Evolutionary conservation across 2,329 filamentous ascomycete genomes (phyloP).

Genomic region (Penicillium sp.): DNA sequence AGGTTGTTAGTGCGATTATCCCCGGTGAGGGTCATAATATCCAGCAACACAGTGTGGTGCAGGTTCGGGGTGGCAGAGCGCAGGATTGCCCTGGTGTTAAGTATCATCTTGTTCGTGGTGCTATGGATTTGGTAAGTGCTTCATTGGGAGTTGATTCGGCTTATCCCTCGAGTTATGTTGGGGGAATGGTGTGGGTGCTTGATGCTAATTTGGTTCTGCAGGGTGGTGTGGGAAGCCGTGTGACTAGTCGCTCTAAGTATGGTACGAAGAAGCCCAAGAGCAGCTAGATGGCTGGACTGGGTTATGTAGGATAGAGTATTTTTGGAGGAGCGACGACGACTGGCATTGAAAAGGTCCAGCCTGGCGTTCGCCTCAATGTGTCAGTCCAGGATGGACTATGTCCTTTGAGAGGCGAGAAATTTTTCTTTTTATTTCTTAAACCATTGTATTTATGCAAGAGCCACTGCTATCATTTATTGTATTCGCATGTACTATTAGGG

Average conservation of each 20-base stretch:
- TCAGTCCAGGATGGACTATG: not conserved
- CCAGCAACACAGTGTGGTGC: slow-evolving; percentile 96
- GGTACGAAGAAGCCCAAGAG: slow-evolving; percentile 98
- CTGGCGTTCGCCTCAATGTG: not conserved
- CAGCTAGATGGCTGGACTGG: slow-evolving; percentile 44
- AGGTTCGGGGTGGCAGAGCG: slow-evolving; percentile 87
- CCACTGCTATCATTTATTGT: slow-evolving; percentile 11
- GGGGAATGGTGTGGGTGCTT: not conserved
- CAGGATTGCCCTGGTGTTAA: slow-evolving; percentile 99
- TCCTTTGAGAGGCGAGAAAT: not conserved
- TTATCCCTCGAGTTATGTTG: not conserved
- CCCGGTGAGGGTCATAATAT: slow-evolving; percentile 98
- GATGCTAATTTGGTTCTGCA: slow-evolving; percentile 45
- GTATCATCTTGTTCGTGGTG: slow-evolving; percentile 89
- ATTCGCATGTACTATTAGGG: slow-evolving; percentile 22
- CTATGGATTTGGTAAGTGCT: slow-evolving; percentile 81
- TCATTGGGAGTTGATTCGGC: not conserved
- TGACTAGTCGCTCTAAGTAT: slow-evolving; percentile 90
- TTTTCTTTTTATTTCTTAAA: not conserved
- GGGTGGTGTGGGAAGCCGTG: slow-evolving; percentile 86
- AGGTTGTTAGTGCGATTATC: slow-evolving; percentile 89
- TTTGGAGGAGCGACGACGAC: not conserved
- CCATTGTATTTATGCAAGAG: slow-evolving; percentile 14
- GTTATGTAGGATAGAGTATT: not conserved
- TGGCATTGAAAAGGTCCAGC: not conserved